These are phyloP conservation scores for Phialophora expanda DNA, from an alignment of 2,329 filamentous ascomycete species.

Conservation along the genomic window DNA sequence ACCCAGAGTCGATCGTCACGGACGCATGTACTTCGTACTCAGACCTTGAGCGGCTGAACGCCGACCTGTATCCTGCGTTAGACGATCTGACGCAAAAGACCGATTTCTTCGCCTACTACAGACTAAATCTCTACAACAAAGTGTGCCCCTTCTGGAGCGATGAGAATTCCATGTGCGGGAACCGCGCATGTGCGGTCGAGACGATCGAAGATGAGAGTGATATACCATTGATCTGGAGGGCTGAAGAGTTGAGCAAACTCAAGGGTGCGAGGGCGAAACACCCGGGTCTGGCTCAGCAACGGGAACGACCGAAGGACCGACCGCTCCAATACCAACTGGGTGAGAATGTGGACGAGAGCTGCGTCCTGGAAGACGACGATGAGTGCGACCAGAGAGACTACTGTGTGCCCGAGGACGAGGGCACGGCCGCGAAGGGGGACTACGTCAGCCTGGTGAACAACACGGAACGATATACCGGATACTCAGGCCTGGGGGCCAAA, in stretches of 20 bases:
- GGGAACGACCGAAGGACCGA: conserved; percentile 68
- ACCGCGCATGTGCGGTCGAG: conserved; percentile 93
- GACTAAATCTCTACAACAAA: conserved; percentile 92
- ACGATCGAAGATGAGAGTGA: conserved; percentile 95
- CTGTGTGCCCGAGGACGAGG: conserved; percentile 94
- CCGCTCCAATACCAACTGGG: conserved; percentile 84
- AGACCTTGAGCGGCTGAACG: conserved; percentile 84
- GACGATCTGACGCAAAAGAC: conserved; percentile 82
- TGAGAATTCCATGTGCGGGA: conserved; percentile 90
- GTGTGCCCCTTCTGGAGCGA: conserved; percentile 96
- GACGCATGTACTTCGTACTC: conserved; percentile 95
- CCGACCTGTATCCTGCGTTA: conserved; percentile 74
- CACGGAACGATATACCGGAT: conserved; percentile 94
- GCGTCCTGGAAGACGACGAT: conserved; percentile 95
- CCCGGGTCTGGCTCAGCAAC: conserved; percentile 75
- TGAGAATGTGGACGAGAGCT: conserved; percentile 88
- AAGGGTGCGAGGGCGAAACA: conserved; percentile 91
- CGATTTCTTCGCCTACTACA: conserved; percentile 98
- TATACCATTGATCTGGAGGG: conserved; percentile 88
- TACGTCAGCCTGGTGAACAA: conserved; percentile 95
- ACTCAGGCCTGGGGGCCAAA: conserved; percentile 79
- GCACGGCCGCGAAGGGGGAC: conserved; percentile 82
- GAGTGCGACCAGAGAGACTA: conserved; percentile 97
- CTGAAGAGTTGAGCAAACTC: conserved; percentile 87
- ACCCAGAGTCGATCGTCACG: conserved; percentile 84